phyloP scores from a whole-genome alignment of 768 basidiomycete genomes.

The Sporobolomyces pararoseus region DNA sequence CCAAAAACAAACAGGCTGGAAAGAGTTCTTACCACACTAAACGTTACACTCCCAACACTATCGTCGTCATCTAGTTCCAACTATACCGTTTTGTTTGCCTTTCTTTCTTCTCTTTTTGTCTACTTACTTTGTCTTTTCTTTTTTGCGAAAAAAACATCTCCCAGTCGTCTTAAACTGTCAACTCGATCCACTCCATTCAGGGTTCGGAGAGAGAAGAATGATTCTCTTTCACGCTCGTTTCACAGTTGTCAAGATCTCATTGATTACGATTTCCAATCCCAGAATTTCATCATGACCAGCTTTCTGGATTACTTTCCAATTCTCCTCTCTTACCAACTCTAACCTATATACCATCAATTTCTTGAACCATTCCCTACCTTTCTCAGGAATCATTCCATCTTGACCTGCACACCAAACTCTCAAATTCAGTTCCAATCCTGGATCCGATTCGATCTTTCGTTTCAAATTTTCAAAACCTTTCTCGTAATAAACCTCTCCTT shows the following conservation, averaged over 20 bases:
- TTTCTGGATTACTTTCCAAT: constrained; percentile 6
- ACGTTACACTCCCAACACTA: constrained; percentile 62
- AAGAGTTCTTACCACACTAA: constrained; percentile 80
- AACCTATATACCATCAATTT: constrained; percentile 19
- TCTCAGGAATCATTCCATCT: constrained; percentile 20
- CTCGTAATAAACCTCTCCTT: constrained; percentile 1
- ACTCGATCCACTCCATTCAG: not conserved
- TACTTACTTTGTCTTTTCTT: not conserved
- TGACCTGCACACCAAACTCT: constrained; percentile 6
- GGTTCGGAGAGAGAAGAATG: not conserved
- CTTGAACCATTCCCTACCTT: constrained; percentile 15
- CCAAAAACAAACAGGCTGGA: constrained; percentile 59
- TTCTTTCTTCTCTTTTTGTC: not conserved
- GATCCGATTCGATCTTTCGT: not conserved
- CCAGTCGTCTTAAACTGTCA: too few species aligned
- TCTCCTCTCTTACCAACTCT: constrained; percentile 2
- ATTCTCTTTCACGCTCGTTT: not conserved
- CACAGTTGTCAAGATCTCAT: constrained; percentile 1
- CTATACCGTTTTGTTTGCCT: not conserved
- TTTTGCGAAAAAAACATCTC: not conserved
- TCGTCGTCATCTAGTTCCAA: constrained; percentile 58
- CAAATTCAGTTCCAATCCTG: not conserved
- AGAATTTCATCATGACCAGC: constrained; percentile 34
- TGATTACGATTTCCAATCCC: constrained; percentile 10
- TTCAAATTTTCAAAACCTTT: constrained; percentile 16